These are phyloP conservation scores for Lactarius hatsudake DNA, from an alignment of 768 basidiomycete species.

Conservation along the genomic window DNA sequence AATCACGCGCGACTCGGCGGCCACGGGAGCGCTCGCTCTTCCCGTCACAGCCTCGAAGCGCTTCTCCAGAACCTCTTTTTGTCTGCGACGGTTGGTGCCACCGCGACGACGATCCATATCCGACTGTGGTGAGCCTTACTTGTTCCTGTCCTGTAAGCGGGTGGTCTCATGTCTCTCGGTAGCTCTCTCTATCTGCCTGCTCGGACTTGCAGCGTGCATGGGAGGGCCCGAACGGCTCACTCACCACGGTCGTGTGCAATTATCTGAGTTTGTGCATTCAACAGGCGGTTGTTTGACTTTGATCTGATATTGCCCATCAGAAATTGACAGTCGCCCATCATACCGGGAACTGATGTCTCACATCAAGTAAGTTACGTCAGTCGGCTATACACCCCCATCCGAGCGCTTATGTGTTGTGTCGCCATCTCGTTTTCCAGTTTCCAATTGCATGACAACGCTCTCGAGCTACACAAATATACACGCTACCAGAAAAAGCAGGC, in stretches of 20 bases:
- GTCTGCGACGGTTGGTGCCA: constrained; percentile 29
- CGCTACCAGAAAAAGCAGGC: constrained; percentile 11
- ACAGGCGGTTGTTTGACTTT: background rate
- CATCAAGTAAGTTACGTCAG: constrained; percentile 25
- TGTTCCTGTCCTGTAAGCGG: background rate
- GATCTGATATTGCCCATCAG: constrained; percentile 14
- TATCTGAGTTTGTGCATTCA: constrained; percentile 18
- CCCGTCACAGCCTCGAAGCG: constrained; percentile 13
- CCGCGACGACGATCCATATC: background rate
- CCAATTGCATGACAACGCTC: constrained; percentile 10
- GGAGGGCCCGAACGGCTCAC: constrained; percentile 29
- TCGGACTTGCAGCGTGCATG: constrained; percentile 30
- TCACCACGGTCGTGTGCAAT: constrained; percentile 26
- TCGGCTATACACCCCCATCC: background rate
- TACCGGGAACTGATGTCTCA: constrained; percentile 18
- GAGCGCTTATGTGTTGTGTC: background rate
- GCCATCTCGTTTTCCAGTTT: background rate
- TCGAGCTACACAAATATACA: constrained; percentile 17
- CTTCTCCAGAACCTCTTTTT: constrained; percentile 26
- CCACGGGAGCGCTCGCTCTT: constrained; percentile 5
- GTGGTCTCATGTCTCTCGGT: background rate
- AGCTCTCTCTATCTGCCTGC: constrained; percentile 29
- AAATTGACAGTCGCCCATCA: constrained; percentile 1
- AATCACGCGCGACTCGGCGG: background rate
- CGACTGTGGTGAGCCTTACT: constrained; percentile 15